Evolutionary conservation across 2,329 filamentous ascomycete species (phyloP), one percentile per base, ranked within the genome.

Genomic region (Cladosporium sp.): DNA sequence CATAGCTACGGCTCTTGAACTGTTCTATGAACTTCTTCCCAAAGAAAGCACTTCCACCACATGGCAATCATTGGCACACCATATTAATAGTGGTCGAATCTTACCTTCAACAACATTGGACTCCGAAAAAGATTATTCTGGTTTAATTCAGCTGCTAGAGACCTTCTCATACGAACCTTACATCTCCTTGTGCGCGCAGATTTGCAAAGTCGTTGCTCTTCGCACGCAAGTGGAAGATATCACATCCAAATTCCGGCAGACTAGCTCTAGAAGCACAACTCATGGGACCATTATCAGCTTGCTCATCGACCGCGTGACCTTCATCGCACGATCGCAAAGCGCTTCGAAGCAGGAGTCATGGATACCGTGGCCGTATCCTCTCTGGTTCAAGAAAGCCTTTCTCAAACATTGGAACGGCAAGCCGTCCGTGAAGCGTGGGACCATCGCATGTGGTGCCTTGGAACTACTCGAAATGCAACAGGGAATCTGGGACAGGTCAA

Each of bases 321-420:
- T 37, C 12, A 60, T 62, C n/a, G 44, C 62, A 1, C 52, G 26
- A 23, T 28, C 31, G n/a, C 44, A 56, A 26, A 63, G 23, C 14
- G 50, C 50, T 16, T 18, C 33, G 11, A 46, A 40, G 23, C 44
- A 66, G 55, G 57, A 64, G 28, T 59, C 62, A 46, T 64, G 18
- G 55, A 35, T 67, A 12, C 66, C 65, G 14, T 57, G 53, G 37
- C 61, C 14, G 58, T 64, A n/a, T 92, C 29, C 90, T 92, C 58
- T 66, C 72, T 93, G 89, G 90, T 85, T 90, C 23, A 84, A 90
- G 66, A 88, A 89, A 0, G 84, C 95, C 1, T 85, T 97, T 72
- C 79, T 96, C 53, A 87, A 88, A 64, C 88, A 91, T 68, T 97
- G 93, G 93, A 86, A 94, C 73, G 91, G 92, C 0, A 86, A 86